A percentile compares a stretch with the other conserved stretches of the same genome.
Evolutionary conservation across 306 rosid genomes (phyloP).

Genomic region (Rosa chinensis): DNA sequence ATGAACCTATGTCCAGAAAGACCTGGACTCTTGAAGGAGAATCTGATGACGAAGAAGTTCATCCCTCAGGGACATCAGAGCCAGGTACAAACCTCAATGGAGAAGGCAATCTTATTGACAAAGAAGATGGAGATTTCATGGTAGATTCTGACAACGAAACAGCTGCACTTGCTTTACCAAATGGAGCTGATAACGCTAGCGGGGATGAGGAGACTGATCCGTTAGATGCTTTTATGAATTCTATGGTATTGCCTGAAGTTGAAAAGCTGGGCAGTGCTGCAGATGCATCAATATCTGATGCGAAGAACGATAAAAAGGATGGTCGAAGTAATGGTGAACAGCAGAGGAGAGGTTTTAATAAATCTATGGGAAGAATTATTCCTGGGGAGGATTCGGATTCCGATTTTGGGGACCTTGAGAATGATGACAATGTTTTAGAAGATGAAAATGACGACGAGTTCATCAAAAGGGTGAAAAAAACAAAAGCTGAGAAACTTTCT

Average conservation of each 20-base stretch:
- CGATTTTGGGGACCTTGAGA: constrained; percentile 68
- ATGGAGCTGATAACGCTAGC: constrained; percentile 16
- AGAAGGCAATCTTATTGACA: constrained; percentile 39
- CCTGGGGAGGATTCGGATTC: constrained; percentile 95
- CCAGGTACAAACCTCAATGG: constrained; percentile 53
- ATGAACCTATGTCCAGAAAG: constrained; percentile 70
- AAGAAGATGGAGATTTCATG: constrained; percentile 36
- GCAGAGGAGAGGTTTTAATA: constrained; percentile 59
- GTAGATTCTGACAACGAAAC: constrained; percentile 46
- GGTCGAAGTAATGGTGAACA: constrained; percentile 45
- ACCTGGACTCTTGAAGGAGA: constrained; percentile 97
- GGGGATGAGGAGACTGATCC: constrained; percentile 81
- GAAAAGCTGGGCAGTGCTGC: constrained; percentile 57
- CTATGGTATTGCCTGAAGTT: constrained; percentile 88
- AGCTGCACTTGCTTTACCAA: constrained; percentile 13
- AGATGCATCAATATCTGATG: constrained; percentile 33
- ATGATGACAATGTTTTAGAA: constrained; percentile 54
- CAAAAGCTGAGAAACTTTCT: constrained; percentile 92
- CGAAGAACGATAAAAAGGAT: constrained; percentile 43
- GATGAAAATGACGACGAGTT: constrained; percentile 94
- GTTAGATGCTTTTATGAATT: constrained; percentile 92
- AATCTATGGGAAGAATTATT: constrained; percentile 83
- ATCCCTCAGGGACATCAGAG: constrained; percentile 40
- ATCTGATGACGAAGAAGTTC: constrained; percentile 81
- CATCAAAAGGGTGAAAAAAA: constrained; percentile 95